Conservation (phyloP, 441 rosid species). For the Brassica hybrid region DNA sequence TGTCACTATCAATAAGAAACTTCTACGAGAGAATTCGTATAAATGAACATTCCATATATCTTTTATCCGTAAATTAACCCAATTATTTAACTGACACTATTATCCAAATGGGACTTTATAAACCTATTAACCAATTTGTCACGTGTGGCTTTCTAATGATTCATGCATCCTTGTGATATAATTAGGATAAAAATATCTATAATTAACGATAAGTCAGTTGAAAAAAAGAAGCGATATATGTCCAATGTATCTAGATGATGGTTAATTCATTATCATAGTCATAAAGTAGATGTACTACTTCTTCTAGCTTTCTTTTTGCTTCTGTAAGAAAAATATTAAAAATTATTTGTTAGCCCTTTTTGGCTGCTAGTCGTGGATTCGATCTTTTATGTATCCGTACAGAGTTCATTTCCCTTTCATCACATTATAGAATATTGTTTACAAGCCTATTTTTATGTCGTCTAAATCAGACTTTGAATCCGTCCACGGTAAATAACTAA, state of each 20-base stretch:
- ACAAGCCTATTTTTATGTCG: slow-evolving; percentile 19
- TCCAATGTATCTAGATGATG: too few relatives aligned
- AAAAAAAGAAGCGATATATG: neutral
- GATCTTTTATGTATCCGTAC: too few relatives aligned
- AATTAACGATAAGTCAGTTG: slow-evolving; percentile 29
- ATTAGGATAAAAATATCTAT: neutral
- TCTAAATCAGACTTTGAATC: slow-evolving; percentile 34
- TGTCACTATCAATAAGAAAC: slow-evolving; percentile 29
- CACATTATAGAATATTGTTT: slow-evolving; percentile 11
- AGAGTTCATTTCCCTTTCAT: slow-evolving; percentile 24
- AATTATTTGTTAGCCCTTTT: too few relatives aligned
- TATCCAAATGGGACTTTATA: neutral
- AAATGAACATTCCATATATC: slow-evolving; percentile 28
- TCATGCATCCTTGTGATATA: slow-evolving; percentile 29
- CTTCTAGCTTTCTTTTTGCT: too few relatives aligned
- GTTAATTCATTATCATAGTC: too few relatives aligned
- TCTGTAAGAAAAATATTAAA: too few relatives aligned
- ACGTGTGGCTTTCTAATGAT: slow-evolving; percentile 35
- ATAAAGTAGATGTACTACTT: too few relatives aligned
- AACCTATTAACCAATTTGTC: slow-evolving; percentile 28
- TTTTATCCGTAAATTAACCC: neutral
- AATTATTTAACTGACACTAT: slow-evolving; percentile 6
- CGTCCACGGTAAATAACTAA: neutral
- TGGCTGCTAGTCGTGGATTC: too few relatives aligned
- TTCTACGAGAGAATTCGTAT: slow-evolving; percentile 13